phyloP scores from a whole-genome alignment of 768 basidiomycete genomes.

The Chalciporus chontae region DNA sequence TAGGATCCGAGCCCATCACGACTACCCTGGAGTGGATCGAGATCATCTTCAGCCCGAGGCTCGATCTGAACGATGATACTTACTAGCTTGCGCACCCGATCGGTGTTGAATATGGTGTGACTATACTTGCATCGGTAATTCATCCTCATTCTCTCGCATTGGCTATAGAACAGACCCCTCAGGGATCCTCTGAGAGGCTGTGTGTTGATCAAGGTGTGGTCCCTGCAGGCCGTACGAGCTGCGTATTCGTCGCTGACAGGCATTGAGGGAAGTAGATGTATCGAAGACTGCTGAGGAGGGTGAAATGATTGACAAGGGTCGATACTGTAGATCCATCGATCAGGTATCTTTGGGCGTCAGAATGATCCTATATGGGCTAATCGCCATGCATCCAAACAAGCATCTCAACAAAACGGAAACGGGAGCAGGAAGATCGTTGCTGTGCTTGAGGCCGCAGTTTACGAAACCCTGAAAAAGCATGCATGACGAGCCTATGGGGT shows the following conservation, averaged over 20 bases:
- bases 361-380: not conserved
- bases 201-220: constrained; percentile 10
- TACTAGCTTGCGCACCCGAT: constrained; percentile 13
- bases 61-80: not conserved
- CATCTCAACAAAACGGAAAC: not conserved
- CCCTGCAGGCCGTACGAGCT: constrained; percentile 16
- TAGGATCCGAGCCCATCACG: constrained; percentile 4
- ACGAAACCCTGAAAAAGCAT: not conserved
- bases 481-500: too few relatives aligned
- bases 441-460: not conserved
- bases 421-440: not conserved
- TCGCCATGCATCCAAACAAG: not conserved
- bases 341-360: not conserved
- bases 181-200: constrained; percentile 10
- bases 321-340: not conserved
- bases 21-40: constrained; percentile 1
- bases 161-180: not conserved
- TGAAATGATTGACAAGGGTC: not conserved
- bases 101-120: constrained; percentile 18
- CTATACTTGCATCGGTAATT: constrained; percentile 12
- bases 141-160: constrained; percentile 6
- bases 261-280: not conserved
- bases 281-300: not conserved
- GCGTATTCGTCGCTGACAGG: constrained; percentile 18
- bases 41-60: not conserved